Conservation (phyloP, 352 stramenopile genomes). For the Pythium diclinum region DNA sequence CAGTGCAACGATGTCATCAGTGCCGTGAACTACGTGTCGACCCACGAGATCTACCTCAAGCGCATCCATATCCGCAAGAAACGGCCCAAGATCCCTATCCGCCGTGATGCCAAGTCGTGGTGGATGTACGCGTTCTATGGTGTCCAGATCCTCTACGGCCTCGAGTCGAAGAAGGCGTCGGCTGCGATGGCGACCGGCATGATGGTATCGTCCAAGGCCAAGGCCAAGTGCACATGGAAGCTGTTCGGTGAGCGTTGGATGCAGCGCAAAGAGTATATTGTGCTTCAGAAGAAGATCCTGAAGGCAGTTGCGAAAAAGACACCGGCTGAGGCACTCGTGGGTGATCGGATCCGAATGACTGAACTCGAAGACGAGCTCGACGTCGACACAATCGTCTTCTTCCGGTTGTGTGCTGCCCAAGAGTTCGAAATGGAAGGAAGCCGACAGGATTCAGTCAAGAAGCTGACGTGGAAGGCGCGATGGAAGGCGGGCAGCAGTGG, state of each 20-base stretch:
- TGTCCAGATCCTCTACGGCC: conserved; percentile 56
- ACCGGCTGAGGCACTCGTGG: conserved; percentile 39
- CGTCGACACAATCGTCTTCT: conserved; percentile 82
- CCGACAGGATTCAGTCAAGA: conserved; percentile 64
- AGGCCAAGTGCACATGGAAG: conserved; percentile 45
- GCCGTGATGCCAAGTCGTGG: conserved; percentile 51
- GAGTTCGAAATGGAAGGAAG: conserved; percentile 68
- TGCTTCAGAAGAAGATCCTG: conserved; percentile 69
- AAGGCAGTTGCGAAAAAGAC: conserved; percentile 57
- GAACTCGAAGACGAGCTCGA: conserved; percentile 70
- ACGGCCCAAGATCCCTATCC: conserved; percentile 47
- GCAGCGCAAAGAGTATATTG: conserved; percentile 68
- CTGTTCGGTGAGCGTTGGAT: conserved; percentile 57
- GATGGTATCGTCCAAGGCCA: conserved; percentile 21
- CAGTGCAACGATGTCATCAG: conserved; percentile 81
- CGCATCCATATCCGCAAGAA: conserved; percentile 71
- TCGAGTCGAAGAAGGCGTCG: conserved; percentile 24
- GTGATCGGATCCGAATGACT: conserved; percentile 45
- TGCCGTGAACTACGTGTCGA: conserved; percentile 76
- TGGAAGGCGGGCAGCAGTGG: conserved; percentile 37
- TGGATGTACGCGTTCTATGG: conserved; percentile 78
- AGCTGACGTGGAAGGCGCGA: conserved; percentile 65
- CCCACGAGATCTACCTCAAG: conserved; percentile 81
- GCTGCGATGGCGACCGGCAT: conserved; percentile 3
- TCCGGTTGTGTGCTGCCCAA: conserved; percentile 56